phyloP scores from a whole-genome alignment of 257 asterid species.

The Echites panduratus region DNA sequence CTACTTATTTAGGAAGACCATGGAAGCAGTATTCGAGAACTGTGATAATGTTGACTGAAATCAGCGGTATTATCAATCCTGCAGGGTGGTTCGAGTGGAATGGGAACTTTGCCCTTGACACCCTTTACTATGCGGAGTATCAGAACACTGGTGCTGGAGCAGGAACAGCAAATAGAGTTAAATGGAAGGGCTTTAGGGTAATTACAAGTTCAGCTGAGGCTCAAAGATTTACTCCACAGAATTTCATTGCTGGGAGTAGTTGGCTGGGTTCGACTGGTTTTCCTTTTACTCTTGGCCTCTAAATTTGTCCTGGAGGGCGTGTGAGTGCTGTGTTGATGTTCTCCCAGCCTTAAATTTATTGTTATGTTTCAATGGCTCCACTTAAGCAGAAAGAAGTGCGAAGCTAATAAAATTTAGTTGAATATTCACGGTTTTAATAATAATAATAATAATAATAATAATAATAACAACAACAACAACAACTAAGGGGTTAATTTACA shows the following conservation, averaged over 20 bases:
- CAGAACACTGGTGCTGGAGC: constrained; percentile 57
- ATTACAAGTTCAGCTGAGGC: constrained; percentile 44
- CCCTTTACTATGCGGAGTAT: constrained; percentile 62
- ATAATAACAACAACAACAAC: too few relatives aligned
- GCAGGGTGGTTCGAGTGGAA: constrained; percentile 77
- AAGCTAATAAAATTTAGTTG: too few relatives aligned
- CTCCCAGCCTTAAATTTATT: too few relatives aligned
- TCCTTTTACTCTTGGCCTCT: constrained; percentile 53
- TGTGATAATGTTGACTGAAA: constrained; percentile 34
- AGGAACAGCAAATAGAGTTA: constrained; percentile 37
- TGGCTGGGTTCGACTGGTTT: constrained; percentile 67
- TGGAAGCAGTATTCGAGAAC: constrained; percentile 70
- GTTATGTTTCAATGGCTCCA: too few relatives aligned
- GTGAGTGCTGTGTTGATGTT: too few relatives aligned
- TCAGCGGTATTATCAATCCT: constrained; percentile 44
- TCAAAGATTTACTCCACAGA: constrained; percentile 34
- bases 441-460: too few relatives aligned
- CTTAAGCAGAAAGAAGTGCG: too few relatives aligned
- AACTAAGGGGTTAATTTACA: too few relatives aligned
- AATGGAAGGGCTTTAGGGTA: constrained; percentile 54
- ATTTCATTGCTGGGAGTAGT: constrained; percentile 41
- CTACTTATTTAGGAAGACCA: constrained; percentile 52
- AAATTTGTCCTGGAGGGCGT: neutral
- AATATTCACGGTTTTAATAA: too few relatives aligned
- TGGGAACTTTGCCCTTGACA: constrained; percentile 43